Conservation (phyloP, 306 rosid genomes). For the Potentilla sterilis region DNA sequence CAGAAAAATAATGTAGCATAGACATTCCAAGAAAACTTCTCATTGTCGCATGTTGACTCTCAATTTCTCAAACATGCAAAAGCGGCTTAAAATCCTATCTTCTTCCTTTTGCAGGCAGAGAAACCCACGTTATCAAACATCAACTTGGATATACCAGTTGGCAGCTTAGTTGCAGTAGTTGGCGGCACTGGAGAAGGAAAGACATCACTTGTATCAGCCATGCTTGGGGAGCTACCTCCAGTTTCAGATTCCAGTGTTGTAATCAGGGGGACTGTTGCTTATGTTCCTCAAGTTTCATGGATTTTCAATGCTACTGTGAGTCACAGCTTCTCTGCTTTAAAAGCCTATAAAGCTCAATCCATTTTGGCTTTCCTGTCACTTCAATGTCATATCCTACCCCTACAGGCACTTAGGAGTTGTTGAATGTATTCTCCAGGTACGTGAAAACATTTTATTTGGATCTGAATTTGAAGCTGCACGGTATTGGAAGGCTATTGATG, state of each 20-base stretch:
- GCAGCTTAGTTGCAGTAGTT: slow-evolving; percentile 84
- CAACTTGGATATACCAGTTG: slow-evolving; percentile 66
- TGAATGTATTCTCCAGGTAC: slow-evolving; percentile 49
- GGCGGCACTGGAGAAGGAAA: slow-evolving; percentile 98
- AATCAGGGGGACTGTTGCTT: slow-evolving; percentile 83
- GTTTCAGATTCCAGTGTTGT: slow-evolving; percentile 40
- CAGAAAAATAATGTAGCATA: not conserved
- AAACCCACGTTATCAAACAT: slow-evolving; percentile 64
- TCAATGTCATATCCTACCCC: slow-evolving; percentile 3
- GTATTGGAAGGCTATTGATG: slow-evolving; percentile 67
- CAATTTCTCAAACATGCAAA: not conserved
- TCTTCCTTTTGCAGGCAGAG: slow-evolving; percentile 45
- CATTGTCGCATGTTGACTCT: not conserved
- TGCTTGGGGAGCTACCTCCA: slow-evolving; percentile 78
- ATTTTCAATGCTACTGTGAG: slow-evolving; percentile 93
- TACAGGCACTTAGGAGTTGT: slow-evolving; percentile 19
- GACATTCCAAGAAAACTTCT: too few species aligned
- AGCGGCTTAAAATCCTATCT: not conserved
- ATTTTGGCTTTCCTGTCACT: not conserved
- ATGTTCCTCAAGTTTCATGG: slow-evolving; percentile 98
- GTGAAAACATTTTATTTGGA: slow-evolving; percentile 82
- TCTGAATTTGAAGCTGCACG: slow-evolving; percentile 56
- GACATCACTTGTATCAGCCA: slow-evolving; percentile 79
- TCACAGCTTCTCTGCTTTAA: slow-evolving; percentile 18
- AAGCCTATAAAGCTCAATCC: not conserved